Base-by-base conservation (phyloP, 1,139 yeast genomes). In the Suhomyces kunorum region DNA sequence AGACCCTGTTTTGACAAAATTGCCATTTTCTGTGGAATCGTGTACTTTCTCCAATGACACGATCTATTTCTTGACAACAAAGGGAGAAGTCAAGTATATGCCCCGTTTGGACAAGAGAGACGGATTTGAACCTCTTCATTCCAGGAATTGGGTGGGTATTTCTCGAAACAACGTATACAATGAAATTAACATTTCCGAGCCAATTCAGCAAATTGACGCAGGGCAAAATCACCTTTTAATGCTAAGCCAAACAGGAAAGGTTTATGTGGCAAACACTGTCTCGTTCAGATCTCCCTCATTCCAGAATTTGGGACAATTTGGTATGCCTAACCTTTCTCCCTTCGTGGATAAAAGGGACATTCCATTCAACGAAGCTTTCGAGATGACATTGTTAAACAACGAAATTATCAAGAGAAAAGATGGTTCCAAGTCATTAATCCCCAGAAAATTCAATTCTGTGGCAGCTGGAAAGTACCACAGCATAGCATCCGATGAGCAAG, bases 381-480 rank as follows among this genome's bases (percentile, higher is more conserved):
- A 69, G 40, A 51, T 71, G 53, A 59, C 66, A 0, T 53, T 64
- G 32, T 55, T 70, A 45, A 71, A 71, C 45, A 59, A 69, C 43
- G 71, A 64, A 39, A 47, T 71, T 7, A 47, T 59, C 15, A 42
- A 43, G 8, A 37, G 46, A 16, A 50, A 48, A 5, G 46, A 56
- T 18, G 62, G 63, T 5, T 25, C 48, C n/a, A 66, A 61, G 44
- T 16, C 45, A 0, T 40, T 70, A 3, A 43, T 37, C 19, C 70
- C 73, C 3, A 70, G 90, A 39, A 49, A 51, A 3, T 80, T 87
- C 43, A 63, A 58, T 6, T 69, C 77, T 49, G 74, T 90, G 35
- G 87, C 95, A 1, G 68, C 85, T 40, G 98, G 98, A 2, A 72
- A 74, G 36, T 73, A 69, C 57, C 96, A 88, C 63, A 80, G 88